Evolutionary conservation across 108 stramenopile species (phyloP).

Genomic region (Cylindrotheca closterium): DNA sequence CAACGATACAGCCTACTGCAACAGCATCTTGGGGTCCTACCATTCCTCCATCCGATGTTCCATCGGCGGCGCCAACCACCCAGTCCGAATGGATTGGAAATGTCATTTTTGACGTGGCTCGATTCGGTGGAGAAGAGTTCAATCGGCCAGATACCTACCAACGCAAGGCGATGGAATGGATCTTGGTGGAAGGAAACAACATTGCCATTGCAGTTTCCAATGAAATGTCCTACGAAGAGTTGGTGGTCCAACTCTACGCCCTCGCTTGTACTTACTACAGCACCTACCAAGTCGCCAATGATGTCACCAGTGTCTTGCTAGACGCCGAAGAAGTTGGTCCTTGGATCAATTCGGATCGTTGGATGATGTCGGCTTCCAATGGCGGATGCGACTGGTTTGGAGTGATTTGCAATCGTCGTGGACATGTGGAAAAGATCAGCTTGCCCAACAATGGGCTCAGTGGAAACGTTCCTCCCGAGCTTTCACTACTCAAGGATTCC

Average conservation of each 20-base stretch:
- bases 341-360: constrained; percentile 29
- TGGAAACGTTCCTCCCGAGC: constrained; percentile 19
- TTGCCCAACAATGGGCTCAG: constrained; percentile 15
- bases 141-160: constrained; percentile 22
- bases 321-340: constrained; percentile 22
- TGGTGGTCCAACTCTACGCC: constrained; percentile 28
- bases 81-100: not conserved
- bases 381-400: constrained; percentile 61
- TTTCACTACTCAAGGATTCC: constrained; percentile 25
- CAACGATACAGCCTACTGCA: not conserved
- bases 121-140: constrained; percentile 30
- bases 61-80: not conserved
- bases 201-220: not conserved
- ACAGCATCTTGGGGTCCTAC: not conserved
- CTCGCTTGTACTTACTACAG: constrained; percentile 30
- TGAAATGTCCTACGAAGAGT: constrained; percentile 32
- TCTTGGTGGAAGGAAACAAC: constrained; percentile 14
- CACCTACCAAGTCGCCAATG: constrained; percentile 13
- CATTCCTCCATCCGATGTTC: not conserved
- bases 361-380: constrained; percentile 18
- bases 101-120: constrained; percentile 16
- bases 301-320: constrained; percentile 7
- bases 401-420: constrained; percentile 36
- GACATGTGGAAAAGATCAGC: constrained; percentile 9
- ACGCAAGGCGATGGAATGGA: constrained; percentile 19